Evolutionary conservation across 352 stramenopile genomes (phyloP), one percentile per base, ranked within the genome.

Genomic region (Phytophthora litchii): DNA sequence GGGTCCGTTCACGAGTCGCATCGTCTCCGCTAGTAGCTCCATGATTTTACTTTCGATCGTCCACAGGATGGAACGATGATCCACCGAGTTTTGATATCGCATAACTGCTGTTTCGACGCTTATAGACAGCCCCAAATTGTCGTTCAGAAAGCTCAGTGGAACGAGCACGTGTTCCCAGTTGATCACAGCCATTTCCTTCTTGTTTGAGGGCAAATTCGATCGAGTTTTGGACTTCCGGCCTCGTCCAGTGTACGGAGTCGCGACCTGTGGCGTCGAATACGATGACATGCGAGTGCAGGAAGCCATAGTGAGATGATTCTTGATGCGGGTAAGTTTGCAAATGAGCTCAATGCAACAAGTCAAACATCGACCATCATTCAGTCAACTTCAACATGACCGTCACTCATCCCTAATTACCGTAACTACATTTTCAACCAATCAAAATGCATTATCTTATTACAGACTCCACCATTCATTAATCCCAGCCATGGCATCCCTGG

Each of bases 401-500:
- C 54, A 60, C 50, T 60, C 35, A 64, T 21, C 1, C 10, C 13
- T 3, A 50, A 23, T 21, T 65, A 44, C 64, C 14, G 66, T 10
- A 57, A 32, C 0, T 20, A 19, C 1, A 11, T 32, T 49, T 48
- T 46, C 27, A 38, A 16, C 38, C 53, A 60, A 53, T 54, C 32
- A 47, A 13, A 20, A 13, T 5, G 2, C 16, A 23, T 7, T 4
- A n/a, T 56, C 40, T 0, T 17, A 50, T 62, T 34, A n/a, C 23
- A 54, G 32, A 48, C 43, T 54, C 43, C 50, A 55, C 56, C 56
- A 64, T 16, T 60, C 49, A 55, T 66, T 61, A 14, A 17, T n/a
- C 3, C n/a, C n/a, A n/a, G 37, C 25, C 21, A 69, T 72, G 64
- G 41, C 41, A 14, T 74, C 97, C 49, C 83, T 99, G 10, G 76